phyloP scores from a whole-genome alignment of 805 yeast species.

The Cyberlindnera samutprakarnensis region DNA sequence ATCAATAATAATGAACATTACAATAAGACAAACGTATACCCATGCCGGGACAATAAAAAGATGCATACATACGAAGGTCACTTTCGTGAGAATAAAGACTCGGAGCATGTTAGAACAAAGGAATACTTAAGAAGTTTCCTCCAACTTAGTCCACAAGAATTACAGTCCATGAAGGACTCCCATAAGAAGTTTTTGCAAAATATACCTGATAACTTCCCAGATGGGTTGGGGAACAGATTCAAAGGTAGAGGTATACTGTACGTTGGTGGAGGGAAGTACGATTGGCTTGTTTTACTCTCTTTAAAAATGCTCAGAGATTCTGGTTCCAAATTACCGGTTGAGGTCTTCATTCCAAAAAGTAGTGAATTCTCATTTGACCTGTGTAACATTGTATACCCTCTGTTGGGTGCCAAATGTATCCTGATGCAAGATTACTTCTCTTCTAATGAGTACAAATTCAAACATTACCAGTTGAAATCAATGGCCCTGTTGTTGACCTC shows the following conservation, averaged over 20 bases:
- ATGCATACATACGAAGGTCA: no score
- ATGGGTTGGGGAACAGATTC: conserved; percentile 13
- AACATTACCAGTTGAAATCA: conserved; percentile 22
- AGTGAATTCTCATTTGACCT: conserved; percentile 36
- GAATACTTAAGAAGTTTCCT: conserved; percentile 16
- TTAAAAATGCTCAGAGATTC: conserved; percentile 32
- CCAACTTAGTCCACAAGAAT: conserved; percentile 11
- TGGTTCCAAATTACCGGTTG: conserved; percentile 37
- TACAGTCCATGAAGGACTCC: conserved; percentile 10
- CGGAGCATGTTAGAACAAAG: conserved; percentile 20
- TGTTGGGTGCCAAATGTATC: conserved; percentile 36
- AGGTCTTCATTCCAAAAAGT: conserved; percentile 33
- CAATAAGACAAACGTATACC: conserved; percentile 18
- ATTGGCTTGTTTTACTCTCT: conserved; percentile 34
- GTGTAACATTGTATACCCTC: conserved; percentile 34
- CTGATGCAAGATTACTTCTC: conserved; percentile 31
- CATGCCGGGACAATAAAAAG: conserved; percentile 3
- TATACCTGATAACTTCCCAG: conserved; percentile 17
- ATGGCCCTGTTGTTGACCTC: conserved; percentile 39
- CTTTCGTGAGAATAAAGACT: conserved; percentile 17
- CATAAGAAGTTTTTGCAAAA: conserved; percentile 14
- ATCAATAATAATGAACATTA: no score
- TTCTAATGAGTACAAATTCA: conserved; percentile 15
- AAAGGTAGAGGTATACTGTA: conserved; percentile 26
- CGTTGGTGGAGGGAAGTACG: conserved; percentile 37